Evolutionary conservation across 495 filamentous ascomycete genomes (phyloP).

Genomic region (Parmelia sp.): DNA sequence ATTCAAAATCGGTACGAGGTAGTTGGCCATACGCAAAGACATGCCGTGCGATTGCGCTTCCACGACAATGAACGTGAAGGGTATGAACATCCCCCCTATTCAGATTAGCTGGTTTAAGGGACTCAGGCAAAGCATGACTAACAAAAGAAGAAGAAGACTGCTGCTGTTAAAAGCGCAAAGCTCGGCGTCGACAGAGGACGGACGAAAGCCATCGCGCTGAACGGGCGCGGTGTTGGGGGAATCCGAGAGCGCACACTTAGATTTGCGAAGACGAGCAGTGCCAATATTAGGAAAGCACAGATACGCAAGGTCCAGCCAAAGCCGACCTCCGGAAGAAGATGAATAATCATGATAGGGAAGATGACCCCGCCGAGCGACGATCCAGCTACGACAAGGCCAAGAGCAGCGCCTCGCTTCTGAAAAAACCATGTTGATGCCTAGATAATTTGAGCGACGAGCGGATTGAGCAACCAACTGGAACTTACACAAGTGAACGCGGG

Average conservation of each 20-base stretch:
- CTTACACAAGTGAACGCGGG: slow-evolving; percentile 24
- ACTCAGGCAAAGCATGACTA: background rate
- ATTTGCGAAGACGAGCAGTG: slow-evolving; percentile 53
- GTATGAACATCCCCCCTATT: slow-evolving; percentile 41
- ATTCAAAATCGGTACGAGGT: slow-evolving; percentile 45
- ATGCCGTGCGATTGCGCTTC: slow-evolving; percentile 36
- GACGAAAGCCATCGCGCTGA: slow-evolving; percentile 29
- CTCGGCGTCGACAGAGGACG: slow-evolving; percentile 49
- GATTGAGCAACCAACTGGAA: background rate
- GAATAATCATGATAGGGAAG: slow-evolving; percentile 40
- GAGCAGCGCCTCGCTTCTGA: slow-evolving; percentile 19
- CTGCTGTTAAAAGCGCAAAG: slow-evolving; percentile 48
- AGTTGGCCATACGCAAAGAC: slow-evolving; percentile 35
- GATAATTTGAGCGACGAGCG: background rate
- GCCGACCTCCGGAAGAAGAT: slow-evolving; percentile 35
- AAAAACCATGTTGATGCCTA: slow-evolving; percentile 22
- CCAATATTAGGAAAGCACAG: slow-evolving; percentile 44
- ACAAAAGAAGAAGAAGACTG: slow-evolving; percentile 38
- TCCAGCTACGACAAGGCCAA: slow-evolving; percentile 25
- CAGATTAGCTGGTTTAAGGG: background rate
- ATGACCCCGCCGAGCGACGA: slow-evolving; percentile 53
- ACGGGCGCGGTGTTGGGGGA: slow-evolving; percentile 35
- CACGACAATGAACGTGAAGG: slow-evolving; percentile 40
- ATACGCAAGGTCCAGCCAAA: slow-evolving; percentile 49
- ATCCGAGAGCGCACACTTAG: slow-evolving; percentile 53